Evolutionary conservation across 306 rosid species (phyloP), one percentile per base, ranked within the genome.

Genomic region (Calophaca sinica): DNA sequence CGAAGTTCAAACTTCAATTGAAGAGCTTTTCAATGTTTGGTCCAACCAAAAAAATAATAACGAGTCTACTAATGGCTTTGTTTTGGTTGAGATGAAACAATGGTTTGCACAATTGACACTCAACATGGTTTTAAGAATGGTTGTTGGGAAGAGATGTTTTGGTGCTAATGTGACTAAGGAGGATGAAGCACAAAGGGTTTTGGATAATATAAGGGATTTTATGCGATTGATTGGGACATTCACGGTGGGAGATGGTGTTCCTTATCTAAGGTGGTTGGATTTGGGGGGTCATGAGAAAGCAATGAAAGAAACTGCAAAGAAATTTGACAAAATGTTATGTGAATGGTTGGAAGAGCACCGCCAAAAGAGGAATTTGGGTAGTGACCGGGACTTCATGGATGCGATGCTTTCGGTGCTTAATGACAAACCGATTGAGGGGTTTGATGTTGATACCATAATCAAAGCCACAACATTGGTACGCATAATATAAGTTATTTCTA

Each of bases 281-380:
- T 41, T 77, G 0, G 86, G 86, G 3, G 82, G 86, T 1, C 11
- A 82, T 77, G 82, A 72, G 48, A 82, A 77, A 6, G 58, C 44
- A 5, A 82, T 82, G 86, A 82, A 52, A 5, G 15, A 48, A 60
- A 66, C 48, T 28, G 86, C 79, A 1, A 31, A 50, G 9, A 74
- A 82, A 32, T 32, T 82, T 44, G 86, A 82, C 4, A 10, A 2
- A 2, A 4, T 82, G 31, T 41, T 82, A 10, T 46, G 38, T 50
- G 77, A 78, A 5, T 82, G 86, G 86, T 72, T 82, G 29, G 82
- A 60, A 8, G 86, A 82, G 33, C 86, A 82, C 28, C 33, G 20
- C 4, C 39, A 9, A 11, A 82, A 52, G 60, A 82, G 4, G 54
- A 51, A 0, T 70, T 49, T 38, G 14, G 50, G 36, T 15, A 62